Percentiles rank a stretch among this genome's conserved stretches.
These are phyloP conservation scores for Pisolithus orientalis DNA, from an alignment of 768 basidiomycete genomes.

Conservation along the genomic window DNA sequence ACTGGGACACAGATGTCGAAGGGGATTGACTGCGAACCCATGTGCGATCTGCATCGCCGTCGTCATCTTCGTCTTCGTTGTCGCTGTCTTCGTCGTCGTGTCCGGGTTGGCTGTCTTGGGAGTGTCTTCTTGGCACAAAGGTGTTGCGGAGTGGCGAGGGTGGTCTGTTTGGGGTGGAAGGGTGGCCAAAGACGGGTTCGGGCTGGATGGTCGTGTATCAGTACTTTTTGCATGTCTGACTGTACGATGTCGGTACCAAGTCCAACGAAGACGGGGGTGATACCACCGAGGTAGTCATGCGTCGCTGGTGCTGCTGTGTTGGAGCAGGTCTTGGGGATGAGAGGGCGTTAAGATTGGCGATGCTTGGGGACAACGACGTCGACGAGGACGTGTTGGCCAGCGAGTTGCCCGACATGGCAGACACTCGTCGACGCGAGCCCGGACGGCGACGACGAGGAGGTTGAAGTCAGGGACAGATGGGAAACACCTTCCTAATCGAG, in stretches of 20 bases:
- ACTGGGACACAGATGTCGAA: constrained; percentile 63
- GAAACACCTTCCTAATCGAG: constrained; percentile 16
- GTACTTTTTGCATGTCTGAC: constrained; percentile 1
- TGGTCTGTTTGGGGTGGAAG: constrained; percentile 37
- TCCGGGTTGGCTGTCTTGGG: constrained; percentile 42
- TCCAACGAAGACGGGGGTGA: constrained; percentile 37
- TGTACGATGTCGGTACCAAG: constrained; percentile 23
- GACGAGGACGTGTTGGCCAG: constrained; percentile 26
- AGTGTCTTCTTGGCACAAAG: constrained; percentile 42
- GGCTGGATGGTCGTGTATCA: constrained; percentile 28
- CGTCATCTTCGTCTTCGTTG: constrained; percentile 30
- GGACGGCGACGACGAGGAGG: constrained; percentile 4
- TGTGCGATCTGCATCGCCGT: constrained; percentile 18
- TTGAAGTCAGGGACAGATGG: constrained; percentile 9
- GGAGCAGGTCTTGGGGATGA: constrained; percentile 20
- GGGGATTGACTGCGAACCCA: constrained; percentile 41
- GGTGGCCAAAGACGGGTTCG: constrained; percentile 38
- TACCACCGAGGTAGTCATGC: constrained; percentile 31
- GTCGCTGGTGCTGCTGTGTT: constrained; percentile 24
- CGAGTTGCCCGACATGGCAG: constrained; percentile 8
- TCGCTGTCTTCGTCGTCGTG: constrained; percentile 31
- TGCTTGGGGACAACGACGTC: constrained; percentile 28
- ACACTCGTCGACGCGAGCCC: constrained; percentile 16
- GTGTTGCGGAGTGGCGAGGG: constrained; percentile 70
- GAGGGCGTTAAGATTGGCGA: constrained; percentile 28